Evolutionary conservation across 441 rosid genomes (phyloP).

Genomic region (Isatis lusitanica): DNA sequence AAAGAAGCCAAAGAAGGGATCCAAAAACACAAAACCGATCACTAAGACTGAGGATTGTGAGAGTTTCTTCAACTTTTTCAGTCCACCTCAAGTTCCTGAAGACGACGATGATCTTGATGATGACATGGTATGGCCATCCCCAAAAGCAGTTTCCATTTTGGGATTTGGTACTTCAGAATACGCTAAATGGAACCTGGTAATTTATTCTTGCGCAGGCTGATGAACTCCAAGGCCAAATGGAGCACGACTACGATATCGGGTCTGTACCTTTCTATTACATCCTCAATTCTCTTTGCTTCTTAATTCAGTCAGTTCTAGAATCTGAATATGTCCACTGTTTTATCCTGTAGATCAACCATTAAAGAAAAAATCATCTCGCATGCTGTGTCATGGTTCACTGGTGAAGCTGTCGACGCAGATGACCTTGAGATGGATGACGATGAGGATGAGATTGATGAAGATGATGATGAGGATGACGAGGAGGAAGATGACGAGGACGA

Average conservation of each 20-base stretch:
- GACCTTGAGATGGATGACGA: conserved; percentile 63
- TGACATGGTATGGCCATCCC: conserved; percentile 57
- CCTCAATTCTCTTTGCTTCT: neutral
- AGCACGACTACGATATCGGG: conserved; percentile 92
- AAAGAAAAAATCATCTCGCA: conserved; percentile 85
- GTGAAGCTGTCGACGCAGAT: conserved; percentile 74
- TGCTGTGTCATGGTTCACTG: conserved; percentile 92
- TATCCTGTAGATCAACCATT: conserved; percentile 63
- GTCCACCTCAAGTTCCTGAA: conserved; percentile 87
- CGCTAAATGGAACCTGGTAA: neutral
- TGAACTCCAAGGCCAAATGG: conserved; percentile 88
- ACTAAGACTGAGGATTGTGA: conserved; percentile 84
- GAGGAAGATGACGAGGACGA: conserved; percentile 49
- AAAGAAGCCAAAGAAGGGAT: conserved; percentile 86
- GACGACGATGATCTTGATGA: conserved; percentile 87
- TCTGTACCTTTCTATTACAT: conserved; percentile 34
- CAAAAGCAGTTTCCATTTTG: neutral
- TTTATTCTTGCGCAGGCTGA: conserved; percentile 62
- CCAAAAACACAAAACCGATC: conserved; percentile 82
- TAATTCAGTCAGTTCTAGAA: neutral
- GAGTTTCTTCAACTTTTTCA: conserved; percentile 91
- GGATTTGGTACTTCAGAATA: neutral
- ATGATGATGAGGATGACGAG: conserved; percentile 22
- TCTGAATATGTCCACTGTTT: conserved; percentile 1
- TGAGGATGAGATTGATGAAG: conserved; percentile 42